Conservation (phyloP, 1,284 basidiomycete species). For the Takashimella tepidaria region DNA sequence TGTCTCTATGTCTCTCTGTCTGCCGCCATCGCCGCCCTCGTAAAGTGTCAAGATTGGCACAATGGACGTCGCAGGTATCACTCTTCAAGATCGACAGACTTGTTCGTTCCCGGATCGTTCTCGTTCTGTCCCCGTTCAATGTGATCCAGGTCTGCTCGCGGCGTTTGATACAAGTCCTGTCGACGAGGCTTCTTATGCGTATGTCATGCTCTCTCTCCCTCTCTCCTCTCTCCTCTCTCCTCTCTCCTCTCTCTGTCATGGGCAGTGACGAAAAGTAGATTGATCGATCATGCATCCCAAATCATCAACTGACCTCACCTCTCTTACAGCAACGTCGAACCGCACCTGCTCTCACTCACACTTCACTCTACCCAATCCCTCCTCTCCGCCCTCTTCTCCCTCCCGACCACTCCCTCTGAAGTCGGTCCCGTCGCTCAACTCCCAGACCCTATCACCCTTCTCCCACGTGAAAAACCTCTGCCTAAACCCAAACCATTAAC, state of each 20-base stretch:
- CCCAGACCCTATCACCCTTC: constrained; percentile 65
- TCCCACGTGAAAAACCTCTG: constrained; percentile 87
- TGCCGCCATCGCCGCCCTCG: constrained; percentile 35
- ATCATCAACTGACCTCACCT: constrained; percentile 48
- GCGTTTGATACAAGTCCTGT: constrained; percentile 84
- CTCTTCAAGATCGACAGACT: constrained; percentile 27
- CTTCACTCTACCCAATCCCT: constrained; percentile 82
- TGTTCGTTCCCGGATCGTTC: constrained; percentile 50
- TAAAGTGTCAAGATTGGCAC: constrained; percentile 38
- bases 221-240: not conserved
- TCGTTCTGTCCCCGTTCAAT: constrained; percentile 73
- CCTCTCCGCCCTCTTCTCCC: constrained; percentile 70
- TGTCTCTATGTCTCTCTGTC: constrained; percentile 37
- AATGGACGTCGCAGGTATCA: not conserved
- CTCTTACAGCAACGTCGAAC: constrained; percentile 64
- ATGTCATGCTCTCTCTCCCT: constrained; percentile 30
- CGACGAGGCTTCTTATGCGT: constrained; percentile 73
- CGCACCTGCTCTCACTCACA: constrained; percentile 71
- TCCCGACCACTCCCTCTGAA: constrained; percentile 68
- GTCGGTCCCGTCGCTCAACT: constrained; percentile 82
- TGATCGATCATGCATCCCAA: not conserved
- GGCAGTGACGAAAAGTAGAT: too few relatives aligned
- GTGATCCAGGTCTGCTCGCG: constrained; percentile 77
- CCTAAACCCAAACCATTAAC: constrained; percentile 89
- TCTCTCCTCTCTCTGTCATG: too few relatives aligned